phyloP scores from a whole-genome alignment of 2,329 filamentous ascomycete species.

The Colletotrichum chrysophilum region DNA sequence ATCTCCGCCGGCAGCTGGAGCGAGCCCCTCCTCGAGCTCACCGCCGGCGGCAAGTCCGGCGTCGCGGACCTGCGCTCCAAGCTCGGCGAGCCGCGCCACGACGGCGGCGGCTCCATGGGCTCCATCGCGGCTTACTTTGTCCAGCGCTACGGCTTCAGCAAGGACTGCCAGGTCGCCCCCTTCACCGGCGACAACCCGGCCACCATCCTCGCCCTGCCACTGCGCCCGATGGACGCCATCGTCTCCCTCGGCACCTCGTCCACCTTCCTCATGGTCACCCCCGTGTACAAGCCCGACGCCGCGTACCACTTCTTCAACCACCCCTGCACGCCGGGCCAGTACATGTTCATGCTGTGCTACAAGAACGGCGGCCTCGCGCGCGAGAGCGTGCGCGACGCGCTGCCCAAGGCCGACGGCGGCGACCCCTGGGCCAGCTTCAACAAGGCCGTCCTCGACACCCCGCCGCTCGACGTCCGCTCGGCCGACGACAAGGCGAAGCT shows the following conservation, averaged over 20 bases:
- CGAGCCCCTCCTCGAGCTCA: constrained; percentile 75
- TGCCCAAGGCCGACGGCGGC: constrained; percentile 60
- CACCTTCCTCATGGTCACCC: constrained; percentile 96
- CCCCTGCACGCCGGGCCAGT: constrained; percentile 85
- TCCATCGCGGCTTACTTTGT: constrained; percentile 80
- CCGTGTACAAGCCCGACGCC: constrained; percentile 87
- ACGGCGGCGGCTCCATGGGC: constrained; percentile 83
- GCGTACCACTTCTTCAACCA: constrained; percentile 99
- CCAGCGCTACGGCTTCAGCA: constrained; percentile 75
- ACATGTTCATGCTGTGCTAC: constrained; percentile 99
- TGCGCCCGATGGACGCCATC: constrained; percentile 89
- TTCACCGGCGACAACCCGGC: constrained; percentile 97
- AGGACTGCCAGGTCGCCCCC: constrained; percentile 77
- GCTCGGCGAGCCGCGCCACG: constrained; percentile 79
- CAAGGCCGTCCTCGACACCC: constrained; percentile 68
- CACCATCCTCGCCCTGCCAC: constrained; percentile 89
- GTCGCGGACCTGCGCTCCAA: constrained; percentile 72
- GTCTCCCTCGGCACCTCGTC: constrained; percentile 94
- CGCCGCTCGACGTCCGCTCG: constrained; percentile 69
- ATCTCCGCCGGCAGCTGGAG: constrained; percentile 77
- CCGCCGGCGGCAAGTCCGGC: constrained; percentile 66
- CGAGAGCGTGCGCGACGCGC: constrained; percentile 83
- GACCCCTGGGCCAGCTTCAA: constrained; percentile 85
- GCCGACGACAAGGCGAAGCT: constrained; percentile 72
- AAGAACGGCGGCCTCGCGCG: constrained; percentile 96